A percentile compares a stretch with the other conserved stretches of the same genome.
Conservation (phyloP, 106 monocot species). For the Allium sativum region DNA sequence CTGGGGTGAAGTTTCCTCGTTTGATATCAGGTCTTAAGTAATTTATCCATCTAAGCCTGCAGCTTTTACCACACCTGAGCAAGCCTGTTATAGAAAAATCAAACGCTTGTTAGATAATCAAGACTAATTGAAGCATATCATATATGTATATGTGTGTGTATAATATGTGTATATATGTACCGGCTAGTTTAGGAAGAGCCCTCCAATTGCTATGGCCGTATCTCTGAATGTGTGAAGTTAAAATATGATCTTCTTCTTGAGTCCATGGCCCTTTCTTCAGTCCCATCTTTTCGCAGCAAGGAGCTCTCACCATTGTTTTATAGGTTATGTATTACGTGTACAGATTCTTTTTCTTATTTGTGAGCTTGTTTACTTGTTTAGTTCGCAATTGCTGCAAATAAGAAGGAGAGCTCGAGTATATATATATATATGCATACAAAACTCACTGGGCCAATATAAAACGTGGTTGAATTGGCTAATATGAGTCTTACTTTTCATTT, state of each 20-base stretch:
- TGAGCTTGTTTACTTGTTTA: no score
- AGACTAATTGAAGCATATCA: not conserved
- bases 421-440: no score
- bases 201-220: constrained; percentile 24
- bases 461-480: no score
- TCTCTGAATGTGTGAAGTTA: constrained; percentile 8
- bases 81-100: constrained; percentile 4
- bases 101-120: not conserved
- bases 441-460: no score
- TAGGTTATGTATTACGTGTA: constrained; percentile 9
- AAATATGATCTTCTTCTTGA: constrained; percentile 15
- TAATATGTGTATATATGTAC: not conserved
- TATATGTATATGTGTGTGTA: not conserved
- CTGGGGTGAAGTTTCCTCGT: constrained; percentile 12
- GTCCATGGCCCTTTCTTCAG: constrained; percentile 31
- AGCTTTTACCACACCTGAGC: constrained; percentile 19
- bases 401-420: no score
- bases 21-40: constrained; percentile 15
- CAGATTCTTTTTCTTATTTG: no score
- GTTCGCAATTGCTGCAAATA: no score
- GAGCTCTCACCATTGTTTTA: constrained; percentile 22
- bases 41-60: constrained; percentile 17
- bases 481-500: no score
- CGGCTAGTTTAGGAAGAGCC: constrained; percentile 21
- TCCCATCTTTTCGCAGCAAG: constrained; percentile 25